These are phyloP conservation scores for Yamadazyma akitaensis DNA, from an alignment of 805 yeast species.

Conservation along the genomic window DNA sequence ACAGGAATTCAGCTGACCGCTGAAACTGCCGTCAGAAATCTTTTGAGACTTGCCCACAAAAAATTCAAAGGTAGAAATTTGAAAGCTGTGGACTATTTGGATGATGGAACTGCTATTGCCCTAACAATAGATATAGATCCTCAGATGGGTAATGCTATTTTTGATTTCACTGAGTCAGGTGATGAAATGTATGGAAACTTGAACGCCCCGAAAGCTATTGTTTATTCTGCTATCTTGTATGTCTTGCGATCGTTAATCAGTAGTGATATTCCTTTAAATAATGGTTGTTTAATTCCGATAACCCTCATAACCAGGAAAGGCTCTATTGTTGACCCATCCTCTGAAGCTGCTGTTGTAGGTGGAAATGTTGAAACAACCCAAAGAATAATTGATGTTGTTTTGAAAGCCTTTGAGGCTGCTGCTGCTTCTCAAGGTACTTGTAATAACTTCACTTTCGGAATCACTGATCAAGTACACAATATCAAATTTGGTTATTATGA, in stretches of 20 bases:
- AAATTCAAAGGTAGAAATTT: conserved; percentile 43
- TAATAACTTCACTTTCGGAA: conserved; percentile 90
- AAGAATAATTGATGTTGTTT: conserved; percentile 82
- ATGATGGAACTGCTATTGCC: conserved; percentile 72
- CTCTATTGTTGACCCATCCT: conserved; percentile 61
- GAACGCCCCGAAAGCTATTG: conserved; percentile 90
- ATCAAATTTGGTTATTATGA: conserved; percentile 88
- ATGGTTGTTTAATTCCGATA: conserved; percentile 85
- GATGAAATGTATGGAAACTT: conserved; percentile 85
- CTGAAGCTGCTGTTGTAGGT: conserved; percentile 84
- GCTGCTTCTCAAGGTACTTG: conserved; percentile 97
- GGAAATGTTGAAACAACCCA: conserved; percentile 96
- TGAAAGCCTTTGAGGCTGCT: conserved; percentile 82
- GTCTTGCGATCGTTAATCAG: conserved; percentile 81
- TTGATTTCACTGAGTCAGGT: conserved; percentile 85
- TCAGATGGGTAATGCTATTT: conserved; percentile 57
- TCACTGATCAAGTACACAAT: conserved; percentile 51
- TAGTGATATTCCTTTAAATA: conserved; percentile 87
- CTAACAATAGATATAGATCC: conserved; percentile 48
- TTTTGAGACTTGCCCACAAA: conserved; percentile 27
- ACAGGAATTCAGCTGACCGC: conserved; percentile 35
- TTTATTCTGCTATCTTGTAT: conserved; percentile 84
- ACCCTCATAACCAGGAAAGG: conserved; percentile 45
- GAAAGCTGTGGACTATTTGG: conserved; percentile 64
- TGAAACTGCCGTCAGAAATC: conserved; percentile 30